Evolutionary conservation across 176 grass and related monocot genomes (phyloP).

Genomic region (Oryza rufipogon): DNA sequence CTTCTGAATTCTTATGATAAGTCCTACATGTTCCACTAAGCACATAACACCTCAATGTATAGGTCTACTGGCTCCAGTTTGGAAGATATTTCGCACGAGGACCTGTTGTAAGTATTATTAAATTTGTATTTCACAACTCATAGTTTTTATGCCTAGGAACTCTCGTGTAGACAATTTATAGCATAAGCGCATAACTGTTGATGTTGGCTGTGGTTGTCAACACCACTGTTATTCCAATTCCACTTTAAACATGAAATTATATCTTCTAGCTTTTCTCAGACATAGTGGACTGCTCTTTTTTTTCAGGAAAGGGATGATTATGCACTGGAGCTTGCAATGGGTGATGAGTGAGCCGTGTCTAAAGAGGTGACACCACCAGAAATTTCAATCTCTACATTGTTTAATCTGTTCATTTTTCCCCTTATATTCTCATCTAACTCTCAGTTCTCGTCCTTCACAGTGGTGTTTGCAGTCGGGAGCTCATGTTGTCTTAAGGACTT

Average conservation of each 20-base stretch:
- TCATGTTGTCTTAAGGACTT: not conserved
- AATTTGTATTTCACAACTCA: not conserved
- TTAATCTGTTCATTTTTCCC: not conserved
- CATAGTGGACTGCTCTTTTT: not conserved
- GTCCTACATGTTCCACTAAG: not conserved
- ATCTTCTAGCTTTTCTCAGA: conserved; percentile 24
- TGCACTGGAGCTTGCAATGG: conserved; percentile 90
- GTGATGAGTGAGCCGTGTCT: conserved; percentile 64
- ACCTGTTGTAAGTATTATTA: conserved; percentile 68
- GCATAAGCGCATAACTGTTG: not conserved
- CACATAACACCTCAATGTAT: conserved; percentile 8
- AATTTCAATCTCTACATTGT: not conserved
- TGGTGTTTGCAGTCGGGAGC: not conserved
- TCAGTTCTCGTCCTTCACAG: not conserved
- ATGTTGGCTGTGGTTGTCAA: not conserved
- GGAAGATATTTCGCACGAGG: conserved; percentile 97
- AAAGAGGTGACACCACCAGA: conserved; percentile 21
- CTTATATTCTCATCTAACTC: not conserved
- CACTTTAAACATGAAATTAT: not conserved
- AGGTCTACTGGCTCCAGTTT: conserved; percentile 99
- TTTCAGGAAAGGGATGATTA: conserved; percentile 90
- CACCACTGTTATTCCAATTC: not conserved
- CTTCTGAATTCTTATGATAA: conserved; percentile 20
- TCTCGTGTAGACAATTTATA: not conserved
- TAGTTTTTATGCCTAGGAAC: not conserved